A percentile compares a stretch with the other conserved stretches of the same genome.
phyloP scores from a whole-genome alignment of 306 rosid species.

The Prunus kanzakura region DNA sequence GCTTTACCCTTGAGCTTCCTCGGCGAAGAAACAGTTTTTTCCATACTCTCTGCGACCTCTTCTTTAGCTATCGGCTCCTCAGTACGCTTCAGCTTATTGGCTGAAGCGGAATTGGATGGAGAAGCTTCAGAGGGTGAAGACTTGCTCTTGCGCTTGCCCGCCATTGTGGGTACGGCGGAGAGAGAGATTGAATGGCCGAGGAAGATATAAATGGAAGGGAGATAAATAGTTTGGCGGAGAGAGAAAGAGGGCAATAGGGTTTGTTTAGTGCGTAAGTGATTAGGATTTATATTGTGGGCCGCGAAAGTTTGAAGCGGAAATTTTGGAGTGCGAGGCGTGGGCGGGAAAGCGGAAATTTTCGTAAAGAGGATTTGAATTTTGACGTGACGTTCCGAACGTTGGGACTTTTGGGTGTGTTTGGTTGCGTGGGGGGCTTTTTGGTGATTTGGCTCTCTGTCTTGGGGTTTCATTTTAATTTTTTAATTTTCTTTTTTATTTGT shows the following conservation, averaged over 20 bases:
- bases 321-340: background rate
- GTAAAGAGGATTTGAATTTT: background rate
- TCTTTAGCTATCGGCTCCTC: background rate
- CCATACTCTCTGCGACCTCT: background rate
- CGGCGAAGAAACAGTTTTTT: background rate
- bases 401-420: background rate
- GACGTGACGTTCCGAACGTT: background rate
- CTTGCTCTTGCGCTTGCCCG: slow-evolving; percentile 16
- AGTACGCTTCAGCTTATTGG: slow-evolving; percentile 17
- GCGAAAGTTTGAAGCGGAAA: background rate
- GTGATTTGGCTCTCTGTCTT: background rate
- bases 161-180: background rate
- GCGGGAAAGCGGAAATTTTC: slow-evolving; percentile 1
- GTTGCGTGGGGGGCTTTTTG: background rate
- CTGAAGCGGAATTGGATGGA: slow-evolving; percentile 1
- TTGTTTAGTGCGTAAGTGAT: background rate
- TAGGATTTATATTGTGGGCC: background rate
- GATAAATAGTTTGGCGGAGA: background rate
- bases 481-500: background rate
- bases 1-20: background rate
- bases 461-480: no score
- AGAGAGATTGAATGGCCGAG: background rate
- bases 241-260: background rate
- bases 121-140: background rate
- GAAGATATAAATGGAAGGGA: background rate